Conservation (phyloP, 1,139 yeast species). For the Saccharomyces pastorianus region DNA sequence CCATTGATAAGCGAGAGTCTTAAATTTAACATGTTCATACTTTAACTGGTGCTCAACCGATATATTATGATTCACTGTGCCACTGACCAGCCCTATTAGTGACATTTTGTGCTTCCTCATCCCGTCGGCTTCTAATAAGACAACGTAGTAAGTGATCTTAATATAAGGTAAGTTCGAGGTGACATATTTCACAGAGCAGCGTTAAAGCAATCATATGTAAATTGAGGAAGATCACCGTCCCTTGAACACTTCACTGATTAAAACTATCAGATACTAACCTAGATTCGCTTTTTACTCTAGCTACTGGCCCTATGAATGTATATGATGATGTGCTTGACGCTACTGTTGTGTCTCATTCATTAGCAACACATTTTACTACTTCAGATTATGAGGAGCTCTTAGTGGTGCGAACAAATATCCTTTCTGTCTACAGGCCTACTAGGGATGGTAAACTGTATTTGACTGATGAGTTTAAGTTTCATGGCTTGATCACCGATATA, state of each 20-base stretch:
- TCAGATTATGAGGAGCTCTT: constrained; percentile 46
- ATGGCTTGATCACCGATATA: constrained; percentile 61
- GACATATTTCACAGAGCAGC: not conserved
- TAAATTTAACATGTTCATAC: not conserved
- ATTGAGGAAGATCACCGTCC: not conserved
- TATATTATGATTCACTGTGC: not conserved
- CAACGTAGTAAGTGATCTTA: not conserved
- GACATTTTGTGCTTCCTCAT: not conserved
- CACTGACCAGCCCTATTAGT: not conserved
- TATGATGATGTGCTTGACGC: constrained; percentile 78
- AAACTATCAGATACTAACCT: not conserved
- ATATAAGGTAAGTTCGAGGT: not conserved
- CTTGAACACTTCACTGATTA: not conserved
- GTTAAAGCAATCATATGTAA: not conserved
- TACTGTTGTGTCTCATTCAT: constrained; percentile 56
- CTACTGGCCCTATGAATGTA: constrained; percentile 54
- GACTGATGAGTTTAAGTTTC: constrained; percentile 58
- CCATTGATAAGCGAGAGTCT: not conserved
- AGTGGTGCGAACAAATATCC: constrained; percentile 61
- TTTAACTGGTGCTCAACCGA: not conserved
- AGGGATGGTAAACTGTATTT: constrained; percentile 40
- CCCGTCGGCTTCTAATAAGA: not conserved
- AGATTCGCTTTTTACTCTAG: not conserved
- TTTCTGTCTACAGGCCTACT: constrained; percentile 56
- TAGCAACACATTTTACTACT: constrained; percentile 56